Conservation (phyloP, 192 early-diverging fungal species). For the Coemansia sp. region DNA sequence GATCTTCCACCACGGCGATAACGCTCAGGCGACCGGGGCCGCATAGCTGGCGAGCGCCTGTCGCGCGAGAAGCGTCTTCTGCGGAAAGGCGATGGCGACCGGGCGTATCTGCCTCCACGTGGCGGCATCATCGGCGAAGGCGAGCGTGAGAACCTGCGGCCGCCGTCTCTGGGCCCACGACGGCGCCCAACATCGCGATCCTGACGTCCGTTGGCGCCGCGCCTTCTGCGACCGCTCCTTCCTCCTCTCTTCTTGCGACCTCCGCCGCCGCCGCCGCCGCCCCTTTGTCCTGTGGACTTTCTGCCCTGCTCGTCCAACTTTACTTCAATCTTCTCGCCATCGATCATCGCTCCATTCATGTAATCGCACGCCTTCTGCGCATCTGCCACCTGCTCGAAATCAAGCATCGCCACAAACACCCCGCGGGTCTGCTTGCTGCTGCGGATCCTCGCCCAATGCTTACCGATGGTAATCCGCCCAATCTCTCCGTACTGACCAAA, state of each 20-base stretch:
- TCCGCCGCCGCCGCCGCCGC: not conserved
- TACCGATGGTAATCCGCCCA: not conserved
- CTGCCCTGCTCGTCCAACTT: constrained; percentile 4
- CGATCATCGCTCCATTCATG: constrained; percentile 41
- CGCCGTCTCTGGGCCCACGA: not conserved
- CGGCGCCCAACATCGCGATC: not conserved
- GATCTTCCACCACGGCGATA: constrained; percentile 17
- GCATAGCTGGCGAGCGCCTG: constrained; percentile 21
- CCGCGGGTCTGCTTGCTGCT: not conserved
- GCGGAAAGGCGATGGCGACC: constrained; percentile 43
- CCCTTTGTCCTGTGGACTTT: not conserved
- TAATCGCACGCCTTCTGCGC: constrained; percentile 27
- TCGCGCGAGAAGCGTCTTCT: constrained; percentile 18
- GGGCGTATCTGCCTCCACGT: constrained; percentile 13
- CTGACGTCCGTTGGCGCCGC: not conserved
- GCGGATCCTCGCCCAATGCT: not conserved
- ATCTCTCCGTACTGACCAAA: constrained; percentile 26
- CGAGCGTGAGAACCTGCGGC: constrained; percentile 13
- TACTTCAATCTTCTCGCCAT: constrained; percentile 7
- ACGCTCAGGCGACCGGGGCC: constrained; percentile 35
- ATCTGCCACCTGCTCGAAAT: constrained; percentile 1
- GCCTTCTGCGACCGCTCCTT: not conserved
- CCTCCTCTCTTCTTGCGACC: not conserved
- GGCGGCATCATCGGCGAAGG: not conserved
- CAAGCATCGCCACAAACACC: not conserved